Evolutionary conservation across 371 early-diverging fungal genomes (phyloP), one percentile per base, ranked within the genome.

Genomic region (Capillidium heterosporum): DNA sequence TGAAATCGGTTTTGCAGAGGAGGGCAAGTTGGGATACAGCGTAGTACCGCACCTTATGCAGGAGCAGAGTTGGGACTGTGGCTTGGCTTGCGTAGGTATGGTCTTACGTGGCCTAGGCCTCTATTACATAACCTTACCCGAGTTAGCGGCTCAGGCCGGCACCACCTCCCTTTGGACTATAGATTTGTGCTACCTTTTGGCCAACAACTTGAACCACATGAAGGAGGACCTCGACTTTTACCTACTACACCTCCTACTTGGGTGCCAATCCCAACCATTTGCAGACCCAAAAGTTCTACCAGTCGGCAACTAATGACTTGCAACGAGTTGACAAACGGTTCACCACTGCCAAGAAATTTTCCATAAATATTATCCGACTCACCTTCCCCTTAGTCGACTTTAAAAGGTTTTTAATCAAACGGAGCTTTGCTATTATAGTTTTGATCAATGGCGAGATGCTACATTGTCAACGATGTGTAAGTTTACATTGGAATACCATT

Each of bases 61-160:
- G 48, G 48, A 48, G 19, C 48, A 23, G 10, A 48, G 19, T 27
- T 48, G 48, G 48, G 48, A 48, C 19, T 48, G 48, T 48, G 48
- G 48, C 19, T 21, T 48, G 10, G 48, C 48, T 11, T 48, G 48
- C 19, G 48, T 48, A 15, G 48, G 47, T 10, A 48, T 48, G 48
- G 48, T 48, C 10, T 48, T 48, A 19, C 10, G 48, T 11, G 48
- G 15, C 13, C 19, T 48, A 21, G 48, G 48, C 11, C 15, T 10
- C 11, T 48, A 48, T 48, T 15, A 10, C 19, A 21, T 48, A 15
- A 48, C 48, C 10, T 27, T 48, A 23, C 48, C 48, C 24, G 27
- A 27, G 13, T 27, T 48, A 21, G 27, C 21, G 19, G 19, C 10
- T 13, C 15, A 48, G 19, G 48, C 19, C 10, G 48, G 15, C 10